Base-by-base conservation (phyloP, 1,284 basidiomycete genomes). In the Butyriboletus appendiculatus region DNA sequence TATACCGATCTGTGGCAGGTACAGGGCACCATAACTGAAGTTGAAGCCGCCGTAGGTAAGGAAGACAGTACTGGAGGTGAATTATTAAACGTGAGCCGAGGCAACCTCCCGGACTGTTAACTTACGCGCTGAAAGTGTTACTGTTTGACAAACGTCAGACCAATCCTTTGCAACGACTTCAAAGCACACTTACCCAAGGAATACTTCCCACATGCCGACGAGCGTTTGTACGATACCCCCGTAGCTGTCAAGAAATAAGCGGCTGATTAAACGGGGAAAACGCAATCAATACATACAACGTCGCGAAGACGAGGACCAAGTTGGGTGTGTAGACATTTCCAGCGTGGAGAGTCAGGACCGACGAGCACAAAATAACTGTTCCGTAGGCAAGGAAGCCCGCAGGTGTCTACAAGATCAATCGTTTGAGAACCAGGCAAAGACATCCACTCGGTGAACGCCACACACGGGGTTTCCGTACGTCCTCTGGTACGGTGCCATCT, bases 201-300 rank as follows among this genome's bases (percentile, higher is more conserved):
- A 70, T 56, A 66, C 62, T 35, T 68, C 67, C 65, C 67, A 69
- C 66, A 68, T 65, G 42, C 67, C 65, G 7, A 66, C 65, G 12
- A 66, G 50, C 2, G 65, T 66, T 48, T 66, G 67, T 16, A 58
- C 62, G 39, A 68, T 69, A 32, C 66, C 65, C 9, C 66, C 67
- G 30, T 69, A 66, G 50, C 67, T 66, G n/a, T 39, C 37, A 49
- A 35, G 11, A 26, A 24, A 22, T 55, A 30, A 45, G 42, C 3
- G 5, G 24, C 20, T 28, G 12, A 18, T 20, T 18, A 40, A 32
- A 26, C 15, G 4, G 4, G 37, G 11, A 35, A 15, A 32, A 22
- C 7, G 15, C n/a, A n/a, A 39, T 26, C 16, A 39, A 37, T 33
- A 52, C 66, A 20, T 45, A 69, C 66, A 67, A 69, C 5, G 51